Conservation (phyloP, 176 grass and related monocot genomes). For the Hyparrhenia diplandra region DNA sequence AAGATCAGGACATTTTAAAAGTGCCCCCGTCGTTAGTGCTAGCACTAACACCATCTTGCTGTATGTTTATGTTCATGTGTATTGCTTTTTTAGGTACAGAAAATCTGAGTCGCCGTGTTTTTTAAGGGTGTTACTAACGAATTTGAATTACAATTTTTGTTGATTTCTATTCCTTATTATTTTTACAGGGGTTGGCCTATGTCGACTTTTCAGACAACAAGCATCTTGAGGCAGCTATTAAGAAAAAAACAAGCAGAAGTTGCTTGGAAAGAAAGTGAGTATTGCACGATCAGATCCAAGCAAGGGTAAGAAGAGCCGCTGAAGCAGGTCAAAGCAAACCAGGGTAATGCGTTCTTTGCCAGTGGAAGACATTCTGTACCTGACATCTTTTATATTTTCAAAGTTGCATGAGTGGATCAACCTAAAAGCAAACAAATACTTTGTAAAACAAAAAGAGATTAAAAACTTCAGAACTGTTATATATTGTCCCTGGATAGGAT, state of each 20-base stretch:
- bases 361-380: neutral
- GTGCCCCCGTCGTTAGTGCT: neutral
- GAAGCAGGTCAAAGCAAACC: constrained; percentile 29
- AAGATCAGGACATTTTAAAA: neutral
- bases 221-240: constrained; percentile 81
- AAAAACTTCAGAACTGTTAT: neutral
- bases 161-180: constrained; percentile 14
- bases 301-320: constrained; percentile 55
- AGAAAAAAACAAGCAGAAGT: constrained; percentile 67
- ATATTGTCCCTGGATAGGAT: neutral
- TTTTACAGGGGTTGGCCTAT: constrained; percentile 83
- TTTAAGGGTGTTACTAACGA: constrained; percentile 3
- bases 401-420: neutral
- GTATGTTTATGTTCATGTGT: too few species aligned
- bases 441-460: neutral
- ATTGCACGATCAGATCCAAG: constrained; percentile 83
- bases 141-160: neutral
- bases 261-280: constrained; percentile 76
- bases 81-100: too few species aligned
- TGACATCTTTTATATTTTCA: neutral
- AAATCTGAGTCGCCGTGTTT: neutral
- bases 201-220: constrained; percentile 86
- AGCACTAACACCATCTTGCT: neutral
- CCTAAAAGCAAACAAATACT: neutral
- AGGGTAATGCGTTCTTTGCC: constrained; percentile 43